Evolutionary conservation across 306 rosid species (phyloP).

Genomic region (Lotus japonicus): DNA sequence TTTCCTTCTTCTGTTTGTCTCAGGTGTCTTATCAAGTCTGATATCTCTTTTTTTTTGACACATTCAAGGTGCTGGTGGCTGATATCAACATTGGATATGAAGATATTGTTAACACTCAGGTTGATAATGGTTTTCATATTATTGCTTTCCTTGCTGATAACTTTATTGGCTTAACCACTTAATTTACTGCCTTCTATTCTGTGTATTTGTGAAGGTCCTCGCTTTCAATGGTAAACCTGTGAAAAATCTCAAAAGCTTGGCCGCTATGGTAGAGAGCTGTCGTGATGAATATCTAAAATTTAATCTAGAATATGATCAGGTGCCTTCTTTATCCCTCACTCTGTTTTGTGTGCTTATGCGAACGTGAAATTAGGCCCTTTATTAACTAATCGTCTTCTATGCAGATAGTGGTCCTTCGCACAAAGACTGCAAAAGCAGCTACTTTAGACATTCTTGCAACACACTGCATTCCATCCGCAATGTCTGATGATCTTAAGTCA

Average conservation of each 20-base stretch:
- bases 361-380: background rate
- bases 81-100: constrained; percentile 94
- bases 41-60: constrained; percentile 25
- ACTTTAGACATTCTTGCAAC: constrained; percentile 79
- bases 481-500: constrained; percentile 82
- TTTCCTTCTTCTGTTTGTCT: background rate
- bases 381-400: constrained; percentile 6
- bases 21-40: background rate
- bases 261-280: constrained; percentile 79
- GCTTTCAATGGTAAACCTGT: constrained; percentile 88
- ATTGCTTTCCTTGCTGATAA: background rate
- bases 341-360: constrained; percentile 7
- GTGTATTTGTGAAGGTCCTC: constrained; percentile 47
- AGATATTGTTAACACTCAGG: constrained; percentile 93
- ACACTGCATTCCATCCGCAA: constrained; percentile 84
- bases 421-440: constrained; percentile 69
- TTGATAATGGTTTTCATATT: background rate
- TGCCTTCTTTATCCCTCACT: constrained; percentile 20
- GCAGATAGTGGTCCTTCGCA: constrained; percentile 81
- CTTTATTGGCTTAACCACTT: constrained; percentile 3
- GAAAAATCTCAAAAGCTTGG: constrained; percentile 81
- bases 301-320: constrained; percentile 88
- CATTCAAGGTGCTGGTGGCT: constrained; percentile 80
- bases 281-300: constrained; percentile 74
- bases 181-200: background rate